phyloP scores from a whole-genome alignment of 1,284 basidiomycete species.

The Laetiporus sulphureus region DNA sequence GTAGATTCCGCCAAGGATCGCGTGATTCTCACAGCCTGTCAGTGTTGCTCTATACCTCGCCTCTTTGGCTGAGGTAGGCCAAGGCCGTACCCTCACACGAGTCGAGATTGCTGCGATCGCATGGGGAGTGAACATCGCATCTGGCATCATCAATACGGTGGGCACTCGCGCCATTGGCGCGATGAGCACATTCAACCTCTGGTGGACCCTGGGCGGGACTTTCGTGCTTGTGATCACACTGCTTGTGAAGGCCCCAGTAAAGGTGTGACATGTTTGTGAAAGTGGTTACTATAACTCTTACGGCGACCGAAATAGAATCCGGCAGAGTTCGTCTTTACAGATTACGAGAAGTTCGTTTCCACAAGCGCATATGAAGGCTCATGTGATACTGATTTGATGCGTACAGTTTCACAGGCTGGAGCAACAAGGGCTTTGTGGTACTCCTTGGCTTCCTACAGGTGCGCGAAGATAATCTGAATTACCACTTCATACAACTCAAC shows the following conservation, averaged over 20 bases:
- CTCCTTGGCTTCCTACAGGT: conserved; percentile 55
- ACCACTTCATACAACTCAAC: background rate
- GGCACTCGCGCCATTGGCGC: conserved; percentile 52
- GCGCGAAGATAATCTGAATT: background rate
- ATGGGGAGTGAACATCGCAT: conserved; percentile 51
- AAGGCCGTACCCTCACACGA: conserved; percentile 36
- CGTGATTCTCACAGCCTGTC: background rate
- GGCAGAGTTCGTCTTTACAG: conserved; percentile 49
- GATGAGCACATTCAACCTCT: conserved; percentile 51
- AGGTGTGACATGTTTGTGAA: conserved; percentile 27
- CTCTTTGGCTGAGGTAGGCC: conserved; percentile 45
- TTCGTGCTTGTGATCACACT: conserved; percentile 49
- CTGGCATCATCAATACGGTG: conserved; percentile 44
- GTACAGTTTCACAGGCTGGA: conserved; percentile 49
- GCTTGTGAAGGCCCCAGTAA: conserved; percentile 47
- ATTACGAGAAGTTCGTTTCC: conserved; percentile 42
- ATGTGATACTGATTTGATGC: too few species aligned
- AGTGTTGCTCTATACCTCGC: conserved; percentile 48
- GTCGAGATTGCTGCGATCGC: conserved; percentile 49
- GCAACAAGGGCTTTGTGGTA: conserved; percentile 47
- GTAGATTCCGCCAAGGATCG: background rate
- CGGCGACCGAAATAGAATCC: conserved; percentile 33
- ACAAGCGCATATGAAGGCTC: background rate
- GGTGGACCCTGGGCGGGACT: conserved; percentile 60
- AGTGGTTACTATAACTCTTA: background rate